Evolutionary conservation across 2,329 filamentous ascomycete genomes (phyloP), one percentile per base, ranked within the genome.

Genomic region (Diplodia seriata): DNA sequence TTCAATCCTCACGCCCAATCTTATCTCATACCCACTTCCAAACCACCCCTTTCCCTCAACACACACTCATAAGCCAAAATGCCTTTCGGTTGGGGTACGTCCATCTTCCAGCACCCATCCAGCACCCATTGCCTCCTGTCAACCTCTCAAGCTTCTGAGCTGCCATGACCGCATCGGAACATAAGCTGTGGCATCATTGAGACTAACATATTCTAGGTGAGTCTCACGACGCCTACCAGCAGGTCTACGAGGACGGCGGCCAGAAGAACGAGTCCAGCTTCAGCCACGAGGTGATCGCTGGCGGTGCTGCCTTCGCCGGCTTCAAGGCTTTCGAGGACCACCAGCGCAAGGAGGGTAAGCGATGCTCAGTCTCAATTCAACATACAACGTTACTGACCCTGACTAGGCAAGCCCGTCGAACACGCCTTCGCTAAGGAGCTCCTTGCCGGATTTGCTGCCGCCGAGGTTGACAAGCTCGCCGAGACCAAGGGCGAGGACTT

Each of bases 311-410:
- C 70, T 94, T 94, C 76, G 89, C 87, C 71, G 92, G 89, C 74
- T 91, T 94, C 86, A 93, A 93, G 84, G 83, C 89, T 26, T 94
- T 89, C 74, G 91, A 94, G 81, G 89, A 93, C 78, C 84, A 86
- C 74, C 90, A 93, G 82, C 89, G 90, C 74, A 83, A 81, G 68
- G 84, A 91, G 77, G 91, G 89, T 88, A 82, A 31, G 82, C 74
- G 43, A 43, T 18, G 11, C 20, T 9, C 20, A 23, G 29, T 47
- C 4, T 38, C 54, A 8, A 15, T 26, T 9, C 15, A 6, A 1
- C 15, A 55, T 12, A 3, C 23, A 4, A 31, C 33, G 4, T 31
- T n/a, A 20, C 67, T 69, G 18, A 66, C 40, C 15, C 26, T 20
- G 26, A 29, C 29, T 66, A 90, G 89, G 90, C 81, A 89, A 93